Evolutionary conservation across 2,329 filamentous ascomycete species (phyloP).

Genomic region (Aspergillus neotritici): DNA sequence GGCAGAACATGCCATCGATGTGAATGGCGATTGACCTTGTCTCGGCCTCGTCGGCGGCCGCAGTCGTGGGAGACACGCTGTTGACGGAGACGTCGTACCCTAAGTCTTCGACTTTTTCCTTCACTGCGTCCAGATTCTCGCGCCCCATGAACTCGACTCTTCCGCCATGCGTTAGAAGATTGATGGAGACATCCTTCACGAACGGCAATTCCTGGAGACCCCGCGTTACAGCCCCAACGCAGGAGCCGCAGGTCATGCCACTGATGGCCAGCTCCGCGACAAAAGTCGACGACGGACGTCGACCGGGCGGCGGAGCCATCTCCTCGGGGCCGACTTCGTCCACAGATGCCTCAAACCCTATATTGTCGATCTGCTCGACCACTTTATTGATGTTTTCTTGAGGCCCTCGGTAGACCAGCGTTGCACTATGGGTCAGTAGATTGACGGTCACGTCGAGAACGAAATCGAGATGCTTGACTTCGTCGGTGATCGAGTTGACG

Average conservation of each 20-base stretch:
- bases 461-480: slow-evolving; percentile 54
- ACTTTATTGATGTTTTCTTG: slow-evolving; percentile 43
- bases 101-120: slow-evolving; percentile 50
- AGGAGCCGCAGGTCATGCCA: slow-evolving; percentile 56
- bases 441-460: slow-evolving; percentile 57
- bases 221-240: slow-evolving; percentile 46
- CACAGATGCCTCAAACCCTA: slow-evolving; percentile 45
- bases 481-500: slow-evolving; percentile 56
- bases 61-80: slow-evolving; percentile 27
- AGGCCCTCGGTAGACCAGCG: slow-evolving; percentile 51
- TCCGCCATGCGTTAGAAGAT: slow-evolving; percentile 48
- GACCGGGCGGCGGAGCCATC: slow-evolving; percentile 3
- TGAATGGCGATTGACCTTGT: slow-evolving; percentile 58
- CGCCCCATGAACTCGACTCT: slow-evolving; percentile 46
- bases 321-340: slow-evolving; percentile 27
- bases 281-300: slow-evolving; percentile 14
- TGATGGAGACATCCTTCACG: slow-evolving; percentile 46
- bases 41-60: slow-evolving; percentile 25
- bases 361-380: slow-evolving; percentile 45
- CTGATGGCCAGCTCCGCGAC: slow-evolving; percentile 47
- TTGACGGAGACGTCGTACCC: slow-evolving; percentile 62
- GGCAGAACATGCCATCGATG: slow-evolving; percentile 69
- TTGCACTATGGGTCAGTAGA: slow-evolving; percentile 62
- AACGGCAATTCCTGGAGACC: slow-evolving; percentile 44
- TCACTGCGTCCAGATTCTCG: slow-evolving; percentile 41